phyloP scores from a whole-genome alignment of 345 rosid species.

The Schrenkiella parvula region DNA sequence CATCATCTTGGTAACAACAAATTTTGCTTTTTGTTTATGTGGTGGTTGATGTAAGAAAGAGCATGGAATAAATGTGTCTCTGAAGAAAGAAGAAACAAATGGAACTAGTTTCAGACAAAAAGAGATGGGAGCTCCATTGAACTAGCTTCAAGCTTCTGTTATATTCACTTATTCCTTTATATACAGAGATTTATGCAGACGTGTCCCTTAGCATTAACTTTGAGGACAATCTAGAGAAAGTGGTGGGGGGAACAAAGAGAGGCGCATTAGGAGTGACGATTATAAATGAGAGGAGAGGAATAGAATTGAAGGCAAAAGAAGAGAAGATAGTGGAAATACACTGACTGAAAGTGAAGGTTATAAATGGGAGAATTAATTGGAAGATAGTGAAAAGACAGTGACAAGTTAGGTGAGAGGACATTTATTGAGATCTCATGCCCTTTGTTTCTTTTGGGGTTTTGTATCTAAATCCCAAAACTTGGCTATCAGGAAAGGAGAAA shows the following conservation, averaged over 20 bases:
- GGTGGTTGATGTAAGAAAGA: not conserved
- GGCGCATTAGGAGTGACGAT: conserved; percentile 24
- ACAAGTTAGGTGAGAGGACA: conserved; percentile 23
- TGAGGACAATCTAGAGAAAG: not conserved
- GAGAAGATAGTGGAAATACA: conserved; percentile 29
- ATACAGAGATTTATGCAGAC: not conserved
- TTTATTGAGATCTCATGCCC: conserved; percentile 30
- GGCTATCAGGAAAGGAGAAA: conserved; percentile 8
- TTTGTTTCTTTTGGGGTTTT: not conserved
- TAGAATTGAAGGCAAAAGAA: conserved; percentile 13
- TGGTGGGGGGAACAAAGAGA: conserved; percentile 7
- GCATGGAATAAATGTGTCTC: not conserved
- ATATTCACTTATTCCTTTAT: not conserved
- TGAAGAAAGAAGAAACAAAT: not conserved
- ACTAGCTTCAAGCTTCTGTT: not conserved
- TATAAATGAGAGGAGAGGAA: conserved; percentile 31
- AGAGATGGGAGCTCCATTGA: not conserved
- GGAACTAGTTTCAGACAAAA: not conserved
- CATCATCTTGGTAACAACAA: not conserved
- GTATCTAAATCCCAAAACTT: not conserved
- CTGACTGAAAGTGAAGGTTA: conserved; percentile 20
- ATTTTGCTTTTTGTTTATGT: not conserved
- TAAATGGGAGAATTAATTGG: conserved; percentile 25
- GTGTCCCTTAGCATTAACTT: conserved; percentile 5
- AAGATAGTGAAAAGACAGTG: conserved; percentile 18